phyloP scores from a whole-genome alignment of 1,139 yeast species.

The Taiozyma onychis region DNA sequence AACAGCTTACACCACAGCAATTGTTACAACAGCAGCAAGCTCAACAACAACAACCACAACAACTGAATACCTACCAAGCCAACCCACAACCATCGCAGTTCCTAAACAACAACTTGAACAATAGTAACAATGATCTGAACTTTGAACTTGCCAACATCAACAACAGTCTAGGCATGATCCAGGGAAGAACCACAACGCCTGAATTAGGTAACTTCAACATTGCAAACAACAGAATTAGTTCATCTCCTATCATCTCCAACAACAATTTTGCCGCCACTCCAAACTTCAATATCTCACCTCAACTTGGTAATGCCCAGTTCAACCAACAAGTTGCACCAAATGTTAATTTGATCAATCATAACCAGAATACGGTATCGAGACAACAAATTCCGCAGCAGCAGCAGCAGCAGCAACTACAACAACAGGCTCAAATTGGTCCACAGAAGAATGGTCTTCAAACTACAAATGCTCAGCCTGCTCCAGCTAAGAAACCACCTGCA shows the following conservation, averaged over 20 bases:
- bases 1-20: slow-evolving; percentile 14
- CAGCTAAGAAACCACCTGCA: slow-evolving; percentile 17
- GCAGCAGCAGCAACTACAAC: slow-evolving; percentile 5
- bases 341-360: slow-evolving; percentile 15
- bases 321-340: slow-evolving; percentile 11
- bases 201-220: slow-evolving; percentile 10
- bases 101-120: not conserved
- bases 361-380: slow-evolving; percentile 4
- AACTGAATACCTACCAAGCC: slow-evolving; percentile 12
- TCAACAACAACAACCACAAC: slow-evolving; percentile 21
- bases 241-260: slow-evolving; percentile 18
- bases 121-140: slow-evolving; percentile 4
- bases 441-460: slow-evolving; percentile 11
- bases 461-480: slow-evolving; percentile 16
- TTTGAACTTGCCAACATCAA: not conserved
- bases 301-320: slow-evolving; percentile 11
- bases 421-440: slow-evolving; percentile 2
- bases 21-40: slow-evolving; percentile 18
- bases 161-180: slow-evolving; percentile 2
- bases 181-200: slow-evolving; percentile 15
- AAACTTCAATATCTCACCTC: slow-evolving; percentile 18
- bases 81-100: slow-evolving; percentile 8
- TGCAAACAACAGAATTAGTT: slow-evolving; percentile 7
- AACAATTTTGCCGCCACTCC: slow-evolving; percentile 10
- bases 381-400: slow-evolving; percentile 18